Base-by-base conservation (phyloP, 164 flowering plant species). In the Akebia trifoliata region DNA sequence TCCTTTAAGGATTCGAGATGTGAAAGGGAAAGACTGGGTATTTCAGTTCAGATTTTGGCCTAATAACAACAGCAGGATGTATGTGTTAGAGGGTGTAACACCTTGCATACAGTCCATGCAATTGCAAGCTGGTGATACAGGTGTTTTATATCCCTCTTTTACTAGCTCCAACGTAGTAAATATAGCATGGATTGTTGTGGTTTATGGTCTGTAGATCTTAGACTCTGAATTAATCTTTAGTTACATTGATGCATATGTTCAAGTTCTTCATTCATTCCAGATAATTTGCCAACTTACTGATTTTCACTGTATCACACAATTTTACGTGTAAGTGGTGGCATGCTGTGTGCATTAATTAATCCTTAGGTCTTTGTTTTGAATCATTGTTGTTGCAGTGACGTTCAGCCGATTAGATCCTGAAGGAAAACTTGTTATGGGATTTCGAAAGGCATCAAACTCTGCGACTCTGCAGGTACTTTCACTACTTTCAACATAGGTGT, bases 11-110 rank as follows among this genome's bases (percentile, higher is more conserved):
- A 78, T 93, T 71, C 97, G 86, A 77, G 99, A 93, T 77, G 83
- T 76, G 20, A 93, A 84, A 74, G 97, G 97, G 29, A 93, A 86
- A 70, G 97, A 93, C 44, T 93, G 99, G 99, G 76, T 85, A 38
- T 93, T 92, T 62, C 99, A 90, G 76, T 93, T 93, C 74, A 80
- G 97, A 74, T 93, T 90, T 79, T 93, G 99, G 99, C 99, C 99
- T 25, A 93, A 93, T 64, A 93, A 93, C 70, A 90, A 93, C 68
- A 93, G 99, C 69, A 76, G 99, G 68, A 90, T 93, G 99, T 93
- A 93, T 70, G 99, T 93, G 38, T 80, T 93, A 59, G 99, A 93
- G 73, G 99, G 99, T 50, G 99, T 93, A 39, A 93, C 99, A 50
- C 99, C 99, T 54, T 90, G 99, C 78, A 93, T 93, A 81, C 99